These are phyloP conservation scores for Lolium perenne DNA, from an alignment of 176 grass and related monocot species.

Conservation along the genomic window DNA sequence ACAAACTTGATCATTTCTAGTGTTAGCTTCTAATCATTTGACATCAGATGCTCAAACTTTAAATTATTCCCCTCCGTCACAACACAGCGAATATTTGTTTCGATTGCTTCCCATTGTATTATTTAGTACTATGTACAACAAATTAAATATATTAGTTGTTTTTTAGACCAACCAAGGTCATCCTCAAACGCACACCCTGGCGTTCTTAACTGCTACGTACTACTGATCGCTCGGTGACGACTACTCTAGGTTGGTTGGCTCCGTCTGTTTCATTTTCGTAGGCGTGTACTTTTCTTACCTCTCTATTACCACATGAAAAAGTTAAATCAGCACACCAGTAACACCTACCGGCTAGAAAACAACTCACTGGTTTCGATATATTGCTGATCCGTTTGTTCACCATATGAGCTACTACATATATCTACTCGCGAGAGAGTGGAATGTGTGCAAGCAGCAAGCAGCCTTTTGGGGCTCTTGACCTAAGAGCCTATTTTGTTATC, in stretches of 20 bases:
- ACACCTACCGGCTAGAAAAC: slow-evolving; percentile 13
- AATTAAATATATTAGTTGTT: neutral
- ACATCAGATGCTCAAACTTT: slow-evolving; percentile 49
- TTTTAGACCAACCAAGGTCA: too few species aligned
- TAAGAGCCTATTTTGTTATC: neutral
- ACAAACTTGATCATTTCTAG: slow-evolving; percentile 60
- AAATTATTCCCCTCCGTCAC: slow-evolving; percentile 27
- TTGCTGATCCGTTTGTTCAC: neutral
- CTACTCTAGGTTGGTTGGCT: neutral
- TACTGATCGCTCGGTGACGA: neutral
- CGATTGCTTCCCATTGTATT: slow-evolving; percentile 13
- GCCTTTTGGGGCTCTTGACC: neutral
- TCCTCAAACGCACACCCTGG: neutral
- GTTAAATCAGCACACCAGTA: neutral
- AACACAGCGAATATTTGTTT: slow-evolving; percentile 37
- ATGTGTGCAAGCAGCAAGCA: neutral
- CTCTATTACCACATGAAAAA: neutral
- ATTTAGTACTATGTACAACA: neutral
- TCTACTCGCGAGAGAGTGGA: neutral
- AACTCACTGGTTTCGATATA: neutral
- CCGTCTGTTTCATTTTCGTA: neutral
- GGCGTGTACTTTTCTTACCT: neutral
- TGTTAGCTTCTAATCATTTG: slow-evolving; percentile 71
- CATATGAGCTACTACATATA: slow-evolving; percentile 27
- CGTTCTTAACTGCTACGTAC: neutral